Percentiles rank a stretch among this genome's conserved stretches.
phyloP scores from a whole-genome alignment of 164 flowering plant species.

The Litsea cubeba region DNA sequence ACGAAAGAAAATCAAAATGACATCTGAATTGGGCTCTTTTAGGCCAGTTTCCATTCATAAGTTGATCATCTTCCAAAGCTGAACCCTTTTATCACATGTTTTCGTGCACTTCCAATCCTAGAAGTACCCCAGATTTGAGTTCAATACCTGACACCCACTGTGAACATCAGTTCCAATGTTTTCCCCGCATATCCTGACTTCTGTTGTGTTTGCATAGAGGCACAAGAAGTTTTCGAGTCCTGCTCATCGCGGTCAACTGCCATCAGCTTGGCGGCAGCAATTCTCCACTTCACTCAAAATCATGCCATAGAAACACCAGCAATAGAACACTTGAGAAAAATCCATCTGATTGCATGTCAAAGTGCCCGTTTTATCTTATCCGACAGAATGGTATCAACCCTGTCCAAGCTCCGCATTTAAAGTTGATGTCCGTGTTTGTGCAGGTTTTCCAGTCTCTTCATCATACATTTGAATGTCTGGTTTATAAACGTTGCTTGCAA shows the following conservation, averaged over 20 bases:
- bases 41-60: too few relatives aligned
- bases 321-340: slow-evolving; percentile 73
- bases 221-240: slow-evolving; percentile 7
- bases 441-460: slow-evolving; percentile 69
- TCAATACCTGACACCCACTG: slow-evolving; percentile 53
- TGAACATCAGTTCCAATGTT: slow-evolving; percentile 30
- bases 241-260: slow-evolving; percentile 18
- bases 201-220: slow-evolving; percentile 9
- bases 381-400: slow-evolving; percentile 78
- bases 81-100: slow-evolving; percentile 52
- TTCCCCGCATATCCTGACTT: slow-evolving; percentile 17
- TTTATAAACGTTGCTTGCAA: slow-evolving; percentile 77
- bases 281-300: slow-evolving; percentile 70
- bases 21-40: too few relatives aligned
- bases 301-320: slow-evolving; percentile 75
- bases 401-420: slow-evolving; percentile 90
- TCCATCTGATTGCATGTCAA: slow-evolving; percentile 90
- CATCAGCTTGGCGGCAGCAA: slow-evolving; percentile 50
- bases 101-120: slow-evolving; percentile 23
- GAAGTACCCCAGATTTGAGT: slow-evolving; percentile 51
- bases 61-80: slow-evolving; percentile 68
- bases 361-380: slow-evolving; percentile 92
- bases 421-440: slow-evolving; percentile 76
- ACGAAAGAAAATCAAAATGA: slow-evolving; percentile 50
- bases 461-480: slow-evolving; percentile 72